Conservation (phyloP, 768 basidiomycete genomes). For the Boletus tylopilopsis region DNA sequence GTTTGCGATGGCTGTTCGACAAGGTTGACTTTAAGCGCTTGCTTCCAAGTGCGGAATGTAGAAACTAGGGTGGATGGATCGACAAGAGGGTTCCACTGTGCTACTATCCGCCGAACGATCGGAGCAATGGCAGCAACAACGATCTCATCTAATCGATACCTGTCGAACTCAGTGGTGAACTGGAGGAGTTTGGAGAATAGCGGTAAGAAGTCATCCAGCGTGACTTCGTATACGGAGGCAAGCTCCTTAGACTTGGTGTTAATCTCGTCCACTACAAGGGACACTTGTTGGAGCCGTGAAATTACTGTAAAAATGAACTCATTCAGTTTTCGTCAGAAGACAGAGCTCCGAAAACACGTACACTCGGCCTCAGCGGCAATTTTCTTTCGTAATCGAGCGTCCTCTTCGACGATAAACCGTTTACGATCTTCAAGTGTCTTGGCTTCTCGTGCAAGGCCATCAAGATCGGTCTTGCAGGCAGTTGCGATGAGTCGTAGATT, state of each 20-base stretch:
- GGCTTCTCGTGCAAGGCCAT: constrained; percentile 88
- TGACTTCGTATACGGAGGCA: constrained; percentile 61
- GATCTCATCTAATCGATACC: constrained; percentile 82
- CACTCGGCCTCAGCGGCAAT: constrained; percentile 76
- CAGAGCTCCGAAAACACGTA: constrained; percentile 33
- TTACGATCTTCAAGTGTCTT: constrained; percentile 77
- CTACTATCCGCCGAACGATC: constrained; percentile 63
- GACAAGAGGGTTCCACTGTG: constrained; percentile 80
- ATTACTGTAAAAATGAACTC: constrained; percentile 51
- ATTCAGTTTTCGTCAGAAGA: constrained; percentile 7
- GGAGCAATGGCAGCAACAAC: constrained; percentile 91
- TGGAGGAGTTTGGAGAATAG: constrained; percentile 72
- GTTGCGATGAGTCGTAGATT: constrained; percentile 87
- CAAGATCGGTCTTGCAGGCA: constrained; percentile 77
- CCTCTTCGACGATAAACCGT: constrained; percentile 68
- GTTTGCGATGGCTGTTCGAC: constrained; percentile 40
- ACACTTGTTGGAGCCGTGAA: constrained; percentile 69
- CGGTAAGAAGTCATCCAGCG: constrained; percentile 70
- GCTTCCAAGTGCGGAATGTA: constrained; percentile 67
- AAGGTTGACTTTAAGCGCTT: constrained; percentile 57
- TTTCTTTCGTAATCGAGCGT: constrained; percentile 61
- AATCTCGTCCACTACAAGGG: constrained; percentile 72
- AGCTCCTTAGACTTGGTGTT: constrained; percentile 60
- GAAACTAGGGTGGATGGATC: constrained; percentile 64
- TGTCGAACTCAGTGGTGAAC: constrained; percentile 71